Evolutionary conservation across 164 flowering plant genomes (phyloP).

Genomic region (Kalanchoe fedtschenkoi): DNA sequence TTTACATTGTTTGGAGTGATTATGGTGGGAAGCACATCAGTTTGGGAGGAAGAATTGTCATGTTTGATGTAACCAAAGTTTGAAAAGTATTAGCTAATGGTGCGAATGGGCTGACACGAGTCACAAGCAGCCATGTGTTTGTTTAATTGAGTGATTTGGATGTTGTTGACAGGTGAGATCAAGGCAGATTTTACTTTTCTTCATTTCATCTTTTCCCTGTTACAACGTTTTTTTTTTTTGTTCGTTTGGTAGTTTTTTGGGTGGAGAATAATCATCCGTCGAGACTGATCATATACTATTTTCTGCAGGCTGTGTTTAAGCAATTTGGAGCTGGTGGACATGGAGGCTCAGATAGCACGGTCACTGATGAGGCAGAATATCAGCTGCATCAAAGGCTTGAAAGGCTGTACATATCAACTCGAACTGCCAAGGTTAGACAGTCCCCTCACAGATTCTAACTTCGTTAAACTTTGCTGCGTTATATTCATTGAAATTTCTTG

Average conservation of each 20-base stretch:
- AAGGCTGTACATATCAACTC: constrained; percentile 79
- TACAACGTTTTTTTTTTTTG: neutral
- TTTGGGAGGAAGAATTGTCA: too few species aligned
- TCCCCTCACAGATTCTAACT: neutral
- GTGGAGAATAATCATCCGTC: neutral
- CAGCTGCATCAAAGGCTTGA: constrained; percentile 80
- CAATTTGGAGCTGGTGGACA: constrained; percentile 70
- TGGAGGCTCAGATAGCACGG: constrained; percentile 61
- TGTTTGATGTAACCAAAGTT: too few species aligned
- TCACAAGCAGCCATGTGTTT: too few species aligned
- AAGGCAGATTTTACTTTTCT: too few species aligned
- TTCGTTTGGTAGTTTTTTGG: neutral
- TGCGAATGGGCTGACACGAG: too few species aligned
- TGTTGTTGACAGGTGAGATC: too few species aligned
- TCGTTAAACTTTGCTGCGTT: neutral
- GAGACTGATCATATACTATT: neutral
- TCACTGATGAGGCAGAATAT: constrained; percentile 54
- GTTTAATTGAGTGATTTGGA: too few species aligned
- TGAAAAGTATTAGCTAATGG: too few species aligned
- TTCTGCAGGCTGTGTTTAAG: constrained; percentile 20
- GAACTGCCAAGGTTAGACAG: constrained; percentile 66
- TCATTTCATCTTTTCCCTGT: too few species aligned
- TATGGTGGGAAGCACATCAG: too few species aligned
- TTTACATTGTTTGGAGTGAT: too few species aligned
- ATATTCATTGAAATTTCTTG: neutral